phyloP scores from a whole-genome alignment of 2,329 filamentous ascomycete species.

The Elsinoe australis region DNA sequence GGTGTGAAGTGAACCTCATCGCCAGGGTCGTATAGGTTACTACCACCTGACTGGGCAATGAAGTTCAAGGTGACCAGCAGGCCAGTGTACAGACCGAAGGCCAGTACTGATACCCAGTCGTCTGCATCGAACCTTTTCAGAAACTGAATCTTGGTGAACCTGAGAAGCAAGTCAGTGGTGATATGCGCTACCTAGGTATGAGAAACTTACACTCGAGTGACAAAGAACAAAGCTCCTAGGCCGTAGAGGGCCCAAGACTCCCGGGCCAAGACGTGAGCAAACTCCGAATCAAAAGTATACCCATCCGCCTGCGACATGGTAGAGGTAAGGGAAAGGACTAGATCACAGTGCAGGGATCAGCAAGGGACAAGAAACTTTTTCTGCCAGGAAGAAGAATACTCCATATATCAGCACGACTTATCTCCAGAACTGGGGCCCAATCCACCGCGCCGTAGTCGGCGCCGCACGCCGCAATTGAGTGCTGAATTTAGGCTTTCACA shows the following conservation, averaged over 20 bases:
- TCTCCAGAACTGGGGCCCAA: no score
- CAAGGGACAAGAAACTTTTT: not conserved
- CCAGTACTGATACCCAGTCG: conserved; percentile 51
- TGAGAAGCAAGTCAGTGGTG: conserved; percentile 13
- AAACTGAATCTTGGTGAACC: conserved; percentile 17
- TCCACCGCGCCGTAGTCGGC: no score
- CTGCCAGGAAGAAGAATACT: not conserved
- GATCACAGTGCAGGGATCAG: not conserved
- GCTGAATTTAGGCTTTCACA: no score
- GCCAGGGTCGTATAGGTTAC: conserved; percentile 34
- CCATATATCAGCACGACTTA: not conserved
- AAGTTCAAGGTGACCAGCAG: conserved; percentile 38
- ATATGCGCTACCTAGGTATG: not conserved
- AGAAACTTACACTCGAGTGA: conserved; percentile 16
- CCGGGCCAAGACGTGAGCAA: conserved; percentile 14
- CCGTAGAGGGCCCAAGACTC: conserved; percentile 20
- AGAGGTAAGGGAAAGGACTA: not conserved
- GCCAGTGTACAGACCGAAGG: conserved; percentile 32
- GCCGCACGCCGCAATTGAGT: no score
- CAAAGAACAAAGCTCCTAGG: conserved; percentile 17
- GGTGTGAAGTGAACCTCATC: conserved; percentile 29
- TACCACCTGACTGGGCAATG: conserved; percentile 36
- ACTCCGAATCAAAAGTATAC: conserved; percentile 13
- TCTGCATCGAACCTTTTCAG: conserved; percentile 45
- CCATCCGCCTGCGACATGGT: conserved; percentile 6